phyloP scores from a whole-genome alignment of 805 yeast genomes.

The Teunomyces kruisii region DNA sequence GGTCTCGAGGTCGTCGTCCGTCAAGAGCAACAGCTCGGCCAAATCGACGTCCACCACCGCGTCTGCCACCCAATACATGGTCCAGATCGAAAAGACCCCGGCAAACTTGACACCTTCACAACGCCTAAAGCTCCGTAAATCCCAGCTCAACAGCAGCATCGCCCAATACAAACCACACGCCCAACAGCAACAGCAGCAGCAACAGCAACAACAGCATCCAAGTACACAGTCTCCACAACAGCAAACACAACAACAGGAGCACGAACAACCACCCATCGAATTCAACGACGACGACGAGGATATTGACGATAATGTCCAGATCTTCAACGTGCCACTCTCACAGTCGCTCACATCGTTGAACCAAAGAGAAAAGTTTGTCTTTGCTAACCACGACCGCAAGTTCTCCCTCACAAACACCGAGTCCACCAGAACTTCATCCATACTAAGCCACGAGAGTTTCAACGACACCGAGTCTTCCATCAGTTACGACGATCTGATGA shows the following conservation, averaged over 20 bases:
- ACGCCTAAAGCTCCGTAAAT: slow-evolving; percentile 25
- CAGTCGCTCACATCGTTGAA: slow-evolving; percentile 47
- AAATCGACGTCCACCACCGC: slow-evolving; percentile 1
- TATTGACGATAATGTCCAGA: slow-evolving; percentile 51
- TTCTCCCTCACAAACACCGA: slow-evolving; percentile 26
- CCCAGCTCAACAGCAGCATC: slow-evolving; percentile 24
- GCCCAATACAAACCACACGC: slow-evolving; percentile 14
- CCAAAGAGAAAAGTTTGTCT: slow-evolving; percentile 32
- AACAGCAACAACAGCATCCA: not conserved
- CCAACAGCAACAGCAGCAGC: not conserved
- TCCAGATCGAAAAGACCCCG: slow-evolving; percentile 24
- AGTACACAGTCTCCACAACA: not conserved
- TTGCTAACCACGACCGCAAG: slow-evolving; percentile 20
- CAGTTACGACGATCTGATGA: slow-evolving; percentile 8
- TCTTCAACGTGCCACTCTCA: slow-evolving; percentile 66
- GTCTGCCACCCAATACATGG: slow-evolving; percentile 14
- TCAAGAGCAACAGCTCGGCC: slow-evolving; percentile 12
- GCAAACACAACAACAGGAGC: slow-evolving; percentile 2
- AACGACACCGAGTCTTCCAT: slow-evolving; percentile 14
- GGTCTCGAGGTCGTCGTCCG: slow-evolving; percentile 17
- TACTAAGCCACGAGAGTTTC: slow-evolving; percentile 35
- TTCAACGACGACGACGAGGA: slow-evolving; percentile 9
- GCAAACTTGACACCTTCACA: slow-evolving; percentile 29
- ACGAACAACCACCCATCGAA: not conserved
- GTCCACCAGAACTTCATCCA: slow-evolving; percentile 46